Percentiles rank a stretch among this genome's conserved stretches.
Conservation (phyloP, 345 rosid genomes). For the Lenwebbia sp. region DNA sequence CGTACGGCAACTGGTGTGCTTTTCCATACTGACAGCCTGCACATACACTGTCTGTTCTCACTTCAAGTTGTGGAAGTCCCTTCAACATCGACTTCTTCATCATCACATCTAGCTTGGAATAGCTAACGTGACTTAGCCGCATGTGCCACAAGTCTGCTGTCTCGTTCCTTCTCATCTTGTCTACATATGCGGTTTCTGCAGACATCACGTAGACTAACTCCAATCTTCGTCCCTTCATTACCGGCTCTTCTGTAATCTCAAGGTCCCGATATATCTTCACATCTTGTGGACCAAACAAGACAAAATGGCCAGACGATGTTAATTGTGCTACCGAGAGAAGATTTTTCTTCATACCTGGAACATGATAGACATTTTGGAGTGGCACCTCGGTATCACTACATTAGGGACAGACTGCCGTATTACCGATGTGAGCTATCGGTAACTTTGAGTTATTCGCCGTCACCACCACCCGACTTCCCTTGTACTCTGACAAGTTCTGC, state of each 20-base stretch:
- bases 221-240: not conserved
- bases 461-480: not conserved
- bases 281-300: constrained; percentile 1
- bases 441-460: not conserved
- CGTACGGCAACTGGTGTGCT: too few relatives aligned
- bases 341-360: constrained; percentile 3
- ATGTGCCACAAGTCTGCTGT: not conserved
- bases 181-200: not conserved
- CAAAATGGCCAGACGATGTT: not conserved
- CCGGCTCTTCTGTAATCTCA: not conserved
- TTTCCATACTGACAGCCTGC: too few relatives aligned
- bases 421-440: not conserved
- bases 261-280: not conserved
- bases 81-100: not conserved
- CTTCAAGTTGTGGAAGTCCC: not conserved
- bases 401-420: not conserved
- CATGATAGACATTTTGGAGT: not conserved
- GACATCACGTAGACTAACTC: not conserved
- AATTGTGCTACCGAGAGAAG: not conserved
- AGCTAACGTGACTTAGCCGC: not conserved
- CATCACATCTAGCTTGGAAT: not conserved
- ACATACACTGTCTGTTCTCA: too few relatives aligned
- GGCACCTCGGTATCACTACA: not conserved
- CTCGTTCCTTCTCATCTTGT: not conserved
- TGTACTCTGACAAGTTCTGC: not conserved